These are phyloP conservation scores for Pythium plurisporium DNA, from an alignment of 352 stramenopile species.

Conservation along the genomic window DNA sequence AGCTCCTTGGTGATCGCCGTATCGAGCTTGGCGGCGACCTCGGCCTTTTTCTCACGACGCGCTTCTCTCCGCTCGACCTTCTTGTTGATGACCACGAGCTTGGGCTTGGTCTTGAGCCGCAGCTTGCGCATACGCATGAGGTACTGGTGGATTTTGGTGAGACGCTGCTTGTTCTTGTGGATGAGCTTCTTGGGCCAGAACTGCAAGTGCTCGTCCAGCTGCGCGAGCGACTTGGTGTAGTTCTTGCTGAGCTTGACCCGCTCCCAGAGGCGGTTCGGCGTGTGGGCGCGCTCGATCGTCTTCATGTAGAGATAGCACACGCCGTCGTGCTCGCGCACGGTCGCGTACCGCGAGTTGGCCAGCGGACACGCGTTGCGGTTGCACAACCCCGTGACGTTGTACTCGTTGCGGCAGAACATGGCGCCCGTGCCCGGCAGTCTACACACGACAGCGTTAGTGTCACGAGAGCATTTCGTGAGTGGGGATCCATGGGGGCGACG, in stretches of 20 bases:
- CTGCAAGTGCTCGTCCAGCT: conserved; percentile 95
- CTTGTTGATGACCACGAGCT: conserved; percentile 94
- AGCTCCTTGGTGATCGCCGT: conserved; percentile 97
- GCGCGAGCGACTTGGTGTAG: conserved; percentile 94
- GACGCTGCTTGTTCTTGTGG: conserved; percentile 98
- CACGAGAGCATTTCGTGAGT: too few relatives aligned
- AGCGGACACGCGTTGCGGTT: conserved; percentile 95
- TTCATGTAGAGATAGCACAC: conserved; percentile 97
- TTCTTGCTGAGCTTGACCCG: conserved; percentile 97
- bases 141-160: conserved; percentile 99
- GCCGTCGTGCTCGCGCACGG: conserved; percentile 96
- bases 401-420: conserved; percentile 98
- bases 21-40: conserved; percentile 93
- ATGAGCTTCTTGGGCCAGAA: conserved; percentile 98
- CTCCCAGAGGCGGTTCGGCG: conserved; percentile 98
- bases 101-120: conserved; percentile 92
- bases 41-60: conserved; percentile 96
- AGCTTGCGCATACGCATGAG: conserved; percentile 98
- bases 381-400: conserved; percentile 98
- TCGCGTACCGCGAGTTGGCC: conserved; percentile 98
- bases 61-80: conserved; percentile 95
- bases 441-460: too few relatives aligned
- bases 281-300: conserved; percentile 98
- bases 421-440: conserved; percentile 75
- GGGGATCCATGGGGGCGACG: neutral